A percentile compares a stretch with the other conserved stretches of the same genome.
Conservation (phyloP, 192 early-diverging fungal species). For the Coemansia sp. region DNA sequence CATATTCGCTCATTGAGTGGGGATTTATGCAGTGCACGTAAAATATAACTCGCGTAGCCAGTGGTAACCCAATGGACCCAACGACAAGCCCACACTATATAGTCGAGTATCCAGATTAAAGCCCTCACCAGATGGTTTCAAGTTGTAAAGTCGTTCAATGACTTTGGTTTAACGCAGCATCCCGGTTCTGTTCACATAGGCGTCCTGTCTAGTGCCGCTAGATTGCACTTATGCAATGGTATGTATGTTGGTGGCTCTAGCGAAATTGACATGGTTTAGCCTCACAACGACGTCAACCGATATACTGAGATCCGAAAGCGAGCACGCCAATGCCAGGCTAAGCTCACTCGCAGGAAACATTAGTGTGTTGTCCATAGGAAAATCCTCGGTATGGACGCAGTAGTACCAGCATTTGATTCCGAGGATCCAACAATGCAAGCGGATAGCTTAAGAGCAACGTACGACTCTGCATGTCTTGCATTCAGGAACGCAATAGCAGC, state of each 20-base stretch:
- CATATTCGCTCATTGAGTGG: not conserved
- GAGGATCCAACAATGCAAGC: conserved; percentile 60
- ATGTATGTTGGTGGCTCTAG: conserved; percentile 1
- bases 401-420: conserved; percentile 14
- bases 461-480: conserved; percentile 55
- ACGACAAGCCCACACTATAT: conserved; percentile 29
- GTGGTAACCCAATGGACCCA: conserved; percentile 23
- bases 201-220: conserved; percentile 4
- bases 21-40: conserved; percentile 20
- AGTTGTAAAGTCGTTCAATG: not conserved
- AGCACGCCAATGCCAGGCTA: conserved; percentile 25
- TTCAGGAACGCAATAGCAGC: conserved; percentile 80
- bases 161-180: conserved; percentile 25
- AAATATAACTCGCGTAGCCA: conserved; percentile 44
- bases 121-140: not conserved
- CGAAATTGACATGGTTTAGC: conserved; percentile 40
- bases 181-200: conserved; percentile 28
- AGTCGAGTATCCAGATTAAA: conserved; percentile 25
- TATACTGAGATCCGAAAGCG: conserved; percentile 33
- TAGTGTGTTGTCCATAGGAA: not conserved
- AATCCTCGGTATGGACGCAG: conserved; percentile 37
- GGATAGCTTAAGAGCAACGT: conserved; percentile 60
- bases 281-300: conserved; percentile 16
- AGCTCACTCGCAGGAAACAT: conserved; percentile 32
- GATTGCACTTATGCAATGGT: conserved; percentile 36